A percentile compares a stretch with the other conserved stretches of the same genome.
phyloP scores from a whole-genome alignment of 805 yeast species.

The Kazachstania martiniae region DNA sequence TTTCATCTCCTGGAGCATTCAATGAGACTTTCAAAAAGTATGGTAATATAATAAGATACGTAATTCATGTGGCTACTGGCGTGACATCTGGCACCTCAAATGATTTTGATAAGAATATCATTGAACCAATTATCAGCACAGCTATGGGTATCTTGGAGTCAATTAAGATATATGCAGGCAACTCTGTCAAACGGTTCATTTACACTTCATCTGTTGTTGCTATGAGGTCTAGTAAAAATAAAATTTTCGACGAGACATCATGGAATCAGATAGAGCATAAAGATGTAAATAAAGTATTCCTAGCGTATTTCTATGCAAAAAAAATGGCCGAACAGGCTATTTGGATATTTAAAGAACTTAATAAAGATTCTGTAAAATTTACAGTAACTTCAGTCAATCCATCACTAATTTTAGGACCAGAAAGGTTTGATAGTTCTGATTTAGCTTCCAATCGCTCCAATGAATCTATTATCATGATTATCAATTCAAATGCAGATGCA shows the following conservation, averaged over 20 bases:
- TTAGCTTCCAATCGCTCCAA: slow-evolving; percentile 30
- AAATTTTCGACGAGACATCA: slow-evolving; percentile 24
- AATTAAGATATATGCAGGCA: slow-evolving; percentile 32
- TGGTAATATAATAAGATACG: slow-evolving; percentile 30
- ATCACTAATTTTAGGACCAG: slow-evolving; percentile 41
- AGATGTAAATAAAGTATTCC: slow-evolving; percentile 19
- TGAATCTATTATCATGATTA: slow-evolving; percentile 22
- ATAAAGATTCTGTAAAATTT: slow-evolving; percentile 31
- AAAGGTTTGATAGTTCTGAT: slow-evolving; percentile 31
- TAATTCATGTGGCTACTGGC: slow-evolving; percentile 50
- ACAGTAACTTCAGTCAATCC: slow-evolving; percentile 35
- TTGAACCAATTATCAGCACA: slow-evolving; percentile 45
- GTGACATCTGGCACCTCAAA: slow-evolving; percentile 24
- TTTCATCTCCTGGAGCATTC: slow-evolving; percentile 32
- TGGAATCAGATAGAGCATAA: slow-evolving; percentile 35
- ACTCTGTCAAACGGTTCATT: slow-evolving; percentile 35
- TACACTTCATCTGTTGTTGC: slow-evolving; percentile 50
- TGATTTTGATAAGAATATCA: slow-evolving; percentile 37
- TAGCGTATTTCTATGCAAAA: slow-evolving; percentile 37
- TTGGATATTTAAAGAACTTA: slow-evolving; percentile 38
- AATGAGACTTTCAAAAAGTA: slow-evolving; percentile 33
- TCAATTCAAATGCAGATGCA: slow-evolving; percentile 20
- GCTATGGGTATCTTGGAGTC: slow-evolving; percentile 38
- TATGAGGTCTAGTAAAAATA: slow-evolving; percentile 20
- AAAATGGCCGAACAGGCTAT: slow-evolving; percentile 46